Evolutionary conservation across 768 basidiomycete genomes (phyloP).

Genomic region (Suillus placidus): DNA sequence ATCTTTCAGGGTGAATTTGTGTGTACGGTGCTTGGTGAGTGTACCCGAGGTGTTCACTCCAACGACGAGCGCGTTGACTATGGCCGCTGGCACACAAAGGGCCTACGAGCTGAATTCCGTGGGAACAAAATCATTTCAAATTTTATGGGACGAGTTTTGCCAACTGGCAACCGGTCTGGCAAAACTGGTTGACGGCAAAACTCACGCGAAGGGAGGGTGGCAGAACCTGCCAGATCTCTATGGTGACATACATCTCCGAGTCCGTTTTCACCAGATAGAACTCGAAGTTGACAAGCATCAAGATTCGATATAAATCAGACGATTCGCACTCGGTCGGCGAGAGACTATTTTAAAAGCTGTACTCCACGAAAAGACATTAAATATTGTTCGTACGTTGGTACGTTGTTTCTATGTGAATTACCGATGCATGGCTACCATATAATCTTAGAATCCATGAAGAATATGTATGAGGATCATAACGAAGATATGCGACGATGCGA

Average conservation of each 20-base stretch:
- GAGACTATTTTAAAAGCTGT: neutral
- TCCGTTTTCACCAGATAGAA: too few relatives aligned
- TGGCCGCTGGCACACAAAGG: slow-evolving; percentile 9
- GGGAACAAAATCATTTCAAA: neutral
- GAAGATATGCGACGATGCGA: neutral
- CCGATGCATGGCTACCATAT: neutral
- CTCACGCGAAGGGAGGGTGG: too few relatives aligned
- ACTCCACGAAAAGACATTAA: neutral
- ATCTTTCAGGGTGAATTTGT: slow-evolving; percentile 61
- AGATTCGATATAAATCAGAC: too few relatives aligned
- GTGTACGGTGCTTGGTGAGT: slow-evolving; percentile 55
- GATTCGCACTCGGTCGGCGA: too few relatives aligned
- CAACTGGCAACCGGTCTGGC: too few relatives aligned
- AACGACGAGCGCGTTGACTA: slow-evolving; percentile 53
- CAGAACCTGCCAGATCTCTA: too few relatives aligned
- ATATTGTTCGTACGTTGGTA: neutral
- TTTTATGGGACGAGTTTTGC: too few relatives aligned
- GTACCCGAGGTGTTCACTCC: slow-evolving; percentile 66
- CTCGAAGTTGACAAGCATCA: too few relatives aligned
- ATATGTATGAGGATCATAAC: neutral
- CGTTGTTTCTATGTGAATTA: neutral
- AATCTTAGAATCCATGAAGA: neutral
- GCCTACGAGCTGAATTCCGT: neutral
- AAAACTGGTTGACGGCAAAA: too few relatives aligned
- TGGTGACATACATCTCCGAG: too few relatives aligned